Evolutionary conservation across 805 yeast genomes (phyloP).

Genomic region (Kodamaea jinghongensis): DNA sequence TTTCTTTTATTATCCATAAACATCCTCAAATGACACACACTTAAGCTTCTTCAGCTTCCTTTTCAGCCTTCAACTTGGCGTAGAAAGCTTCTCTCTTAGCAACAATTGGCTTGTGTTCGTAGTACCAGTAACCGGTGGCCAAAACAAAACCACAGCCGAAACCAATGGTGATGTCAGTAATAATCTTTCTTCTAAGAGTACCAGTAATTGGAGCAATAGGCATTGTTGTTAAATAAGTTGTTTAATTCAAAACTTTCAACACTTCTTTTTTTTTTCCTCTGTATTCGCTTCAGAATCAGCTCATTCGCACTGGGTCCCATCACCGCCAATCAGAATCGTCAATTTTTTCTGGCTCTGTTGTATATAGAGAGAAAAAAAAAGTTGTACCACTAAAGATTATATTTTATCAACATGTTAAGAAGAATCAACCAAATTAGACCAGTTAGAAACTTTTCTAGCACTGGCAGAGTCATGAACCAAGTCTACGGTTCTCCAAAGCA

Average conservation of each 20-base stretch:
- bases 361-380: conserved; percentile 1
- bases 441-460: conserved; percentile 43
- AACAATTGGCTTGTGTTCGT: conserved; percentile 74
- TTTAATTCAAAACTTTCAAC: background rate
- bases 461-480: conserved; percentile 35
- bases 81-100: conserved; percentile 83
- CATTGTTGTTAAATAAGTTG: conserved; percentile 40
- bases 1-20: no score
- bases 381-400: background rate
- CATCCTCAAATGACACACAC: background rate
- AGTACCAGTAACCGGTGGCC: conserved; percentile 79
- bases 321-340: conserved; percentile 7
- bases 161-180: conserved; percentile 75
- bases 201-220: conserved; percentile 88
- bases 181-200: conserved; percentile 72
- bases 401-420: conserved; percentile 7
- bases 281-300: conserved; percentile 5
- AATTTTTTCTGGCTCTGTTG: background rate
- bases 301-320: conserved; percentile 5
- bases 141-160: conserved; percentile 54
- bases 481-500: conserved; percentile 38
- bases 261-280: conserved; percentile 5
- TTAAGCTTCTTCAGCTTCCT: conserved; percentile 53
- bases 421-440: conserved; percentile 8
- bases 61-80: conserved; percentile 71